Evolutionary conservation across 2,329 filamentous ascomycete genomes (phyloP), one percentile per base, ranked within the genome.

Genomic region (Colletotrichum chlorophyti): DNA sequence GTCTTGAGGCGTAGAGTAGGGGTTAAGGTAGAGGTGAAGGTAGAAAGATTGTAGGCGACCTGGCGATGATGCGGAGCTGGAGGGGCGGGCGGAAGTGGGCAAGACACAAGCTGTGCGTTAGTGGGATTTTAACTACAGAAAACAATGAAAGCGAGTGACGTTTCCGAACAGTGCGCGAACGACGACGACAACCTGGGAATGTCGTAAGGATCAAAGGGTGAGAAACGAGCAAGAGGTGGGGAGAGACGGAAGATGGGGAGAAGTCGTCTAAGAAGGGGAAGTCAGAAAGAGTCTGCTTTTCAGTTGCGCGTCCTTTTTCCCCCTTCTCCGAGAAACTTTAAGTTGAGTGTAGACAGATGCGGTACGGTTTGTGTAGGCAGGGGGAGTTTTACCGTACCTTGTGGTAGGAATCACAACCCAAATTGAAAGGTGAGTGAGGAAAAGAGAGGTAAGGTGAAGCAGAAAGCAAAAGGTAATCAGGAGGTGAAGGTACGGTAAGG

Each of bases 91-190:
- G 55, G 50, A 26, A 38, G 51, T 49, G 43, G 54, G 55, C 55
- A 43, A 59, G 55, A 55, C 55, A 59, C 47, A 43, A 59, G 55
- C 55, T 59, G 51, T 40, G 40, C 57, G 51, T 57, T 60, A 55
- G 57, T 60, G 57, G 51, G 45, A 60, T 57, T 50, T 55, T 23
- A 45, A 60, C 57, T 37, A 60, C 37, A 49, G 55, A 59, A 29
- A 32, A 57, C 38, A 24, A 48, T 58, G 51, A 50, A 59, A 59
- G 51, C 51, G 51, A 60, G 52, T 49, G 57, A 60, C 51, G 57
- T 60, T 60, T 57, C 51, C 57, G 51, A 60, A 45, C 11, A 43
- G 49, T 17, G 37, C 43, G 45, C 35, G 55, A n/a, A n/a, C 51
- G 57, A 55, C n/a, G 38, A 19, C 41, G 32, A 48, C 43, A 49